phyloP scores from a whole-genome alignment of 2,329 filamentous ascomycete species.

The Lojkania enalia region DNA sequence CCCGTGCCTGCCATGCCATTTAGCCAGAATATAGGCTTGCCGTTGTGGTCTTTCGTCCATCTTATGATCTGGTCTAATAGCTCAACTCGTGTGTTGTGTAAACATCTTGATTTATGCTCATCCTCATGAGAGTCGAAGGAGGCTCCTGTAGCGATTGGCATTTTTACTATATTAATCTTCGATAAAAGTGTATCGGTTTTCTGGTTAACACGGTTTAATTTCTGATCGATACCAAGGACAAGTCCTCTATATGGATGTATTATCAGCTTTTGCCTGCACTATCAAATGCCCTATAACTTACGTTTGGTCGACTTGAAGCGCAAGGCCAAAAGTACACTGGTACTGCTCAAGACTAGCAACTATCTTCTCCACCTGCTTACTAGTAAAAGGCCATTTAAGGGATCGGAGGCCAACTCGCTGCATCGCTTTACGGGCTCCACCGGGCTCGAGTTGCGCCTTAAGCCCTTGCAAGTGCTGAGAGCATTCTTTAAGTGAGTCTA shows the following conservation, averaged over 20 bases:
- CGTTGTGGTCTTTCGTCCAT: conserved; percentile 5
- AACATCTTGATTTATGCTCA: not conserved
- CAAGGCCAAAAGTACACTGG: conserved; percentile 30
- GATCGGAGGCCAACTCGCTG: conserved; percentile 37
- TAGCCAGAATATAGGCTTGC: conserved; percentile 16
- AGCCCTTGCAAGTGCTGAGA: conserved; percentile 15
- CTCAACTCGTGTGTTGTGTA: conserved; percentile 1
- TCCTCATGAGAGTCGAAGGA: not conserved
- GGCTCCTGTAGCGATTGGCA: not conserved
- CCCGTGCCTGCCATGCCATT: conserved; percentile 28
- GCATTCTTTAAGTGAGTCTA: conserved; percentile 21
- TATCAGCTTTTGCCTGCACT: conserved; percentile 7
- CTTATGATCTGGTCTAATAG: conserved; percentile 6
- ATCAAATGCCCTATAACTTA: conserved; percentile 26
- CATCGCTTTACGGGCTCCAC: conserved; percentile 32
- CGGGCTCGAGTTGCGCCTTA: conserved; percentile 16
- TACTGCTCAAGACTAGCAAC: conserved; percentile 30
- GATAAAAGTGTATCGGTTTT: conserved; percentile 1
- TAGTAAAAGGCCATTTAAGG: conserved; percentile 48
- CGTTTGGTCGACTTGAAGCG: conserved; percentile 43
- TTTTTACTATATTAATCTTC: not conserved
- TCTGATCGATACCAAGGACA: conserved; percentile 13
- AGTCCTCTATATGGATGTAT: conserved; percentile 8
- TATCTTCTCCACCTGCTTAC: conserved; percentile 38
- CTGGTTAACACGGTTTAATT: conserved; percentile 10